phyloP scores from a whole-genome alignment of 2,329 filamentous ascomycete genomes.

The Leptographium wingfieldii region DNA sequence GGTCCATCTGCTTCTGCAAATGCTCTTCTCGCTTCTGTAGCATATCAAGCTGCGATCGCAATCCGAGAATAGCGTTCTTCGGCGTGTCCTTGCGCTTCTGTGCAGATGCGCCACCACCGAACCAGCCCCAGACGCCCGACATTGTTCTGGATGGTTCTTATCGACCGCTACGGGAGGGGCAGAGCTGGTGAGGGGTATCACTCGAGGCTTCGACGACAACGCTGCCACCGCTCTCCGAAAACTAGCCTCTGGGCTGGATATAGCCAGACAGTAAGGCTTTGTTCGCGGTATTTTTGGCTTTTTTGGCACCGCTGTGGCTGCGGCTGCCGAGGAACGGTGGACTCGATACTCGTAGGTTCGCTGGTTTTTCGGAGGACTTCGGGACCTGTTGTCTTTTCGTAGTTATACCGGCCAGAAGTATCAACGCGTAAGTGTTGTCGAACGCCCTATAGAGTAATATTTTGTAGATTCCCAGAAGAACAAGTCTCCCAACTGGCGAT shows the following conservation, averaged over 20 bases:
- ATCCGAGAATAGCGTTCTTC: conserved; percentile 87
- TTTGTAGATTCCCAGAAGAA: background rate
- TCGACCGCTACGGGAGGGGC: background rate
- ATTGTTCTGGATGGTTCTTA: conserved; percentile 22
- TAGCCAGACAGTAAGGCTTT: background rate
- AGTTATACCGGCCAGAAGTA: background rate
- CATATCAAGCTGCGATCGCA: conserved; percentile 90
- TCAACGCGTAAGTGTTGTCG: background rate
- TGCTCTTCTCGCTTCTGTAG: conserved; percentile 92
- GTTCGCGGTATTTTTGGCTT: background rate
- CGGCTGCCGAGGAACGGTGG: background rate
- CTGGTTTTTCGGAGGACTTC: background rate
- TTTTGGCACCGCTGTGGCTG: background rate
- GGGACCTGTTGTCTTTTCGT: background rate
- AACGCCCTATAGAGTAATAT: background rate
- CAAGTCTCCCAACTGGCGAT: background rate
- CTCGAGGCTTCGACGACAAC: background rate
- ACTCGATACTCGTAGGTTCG: background rate
- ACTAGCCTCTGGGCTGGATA: background rate
- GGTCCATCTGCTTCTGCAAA: conserved; percentile 80
- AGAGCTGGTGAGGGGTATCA: background rate
- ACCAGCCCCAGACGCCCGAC: conserved; percentile 75
- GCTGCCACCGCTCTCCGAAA: background rate
- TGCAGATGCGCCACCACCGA: conserved; percentile 61
- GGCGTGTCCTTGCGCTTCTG: conserved; percentile 86